Percentiles rank a stretch among this genome's conserved stretches.
phyloP scores from a whole-genome alignment of 345 rosid genomes.

The Firmiana major region DNA sequence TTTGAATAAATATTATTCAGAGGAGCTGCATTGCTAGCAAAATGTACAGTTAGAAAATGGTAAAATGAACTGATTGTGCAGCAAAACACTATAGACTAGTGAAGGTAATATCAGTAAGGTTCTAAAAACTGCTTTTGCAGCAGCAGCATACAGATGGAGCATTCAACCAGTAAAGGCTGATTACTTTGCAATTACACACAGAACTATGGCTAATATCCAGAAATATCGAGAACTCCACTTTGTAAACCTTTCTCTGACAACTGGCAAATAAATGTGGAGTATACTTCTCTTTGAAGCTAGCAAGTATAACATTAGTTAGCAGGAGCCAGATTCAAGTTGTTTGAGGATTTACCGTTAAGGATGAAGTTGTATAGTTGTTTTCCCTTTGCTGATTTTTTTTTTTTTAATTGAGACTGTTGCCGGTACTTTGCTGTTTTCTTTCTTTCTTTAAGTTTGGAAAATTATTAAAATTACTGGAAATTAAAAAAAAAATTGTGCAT shows the following conservation, averaged over 20 bases:
- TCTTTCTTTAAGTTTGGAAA: not conserved
- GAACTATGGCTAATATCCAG: not conserved
- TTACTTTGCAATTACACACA: not conserved
- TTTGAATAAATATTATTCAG: not conserved
- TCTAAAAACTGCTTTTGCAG: not conserved
- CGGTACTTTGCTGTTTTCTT: not conserved
- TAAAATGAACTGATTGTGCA: not conserved
- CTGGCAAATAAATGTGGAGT: not conserved
- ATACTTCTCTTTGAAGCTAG: not conserved
- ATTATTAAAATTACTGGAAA: not conserved
- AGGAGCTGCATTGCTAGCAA: not conserved
- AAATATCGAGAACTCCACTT: not conserved
- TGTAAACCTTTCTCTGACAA: not conserved
- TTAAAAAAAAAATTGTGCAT: not conserved
- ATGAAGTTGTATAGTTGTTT: not conserved
- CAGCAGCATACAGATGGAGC: not conserved
- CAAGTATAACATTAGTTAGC: not conserved
- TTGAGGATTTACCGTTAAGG: not conserved
- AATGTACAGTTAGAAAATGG: not conserved
- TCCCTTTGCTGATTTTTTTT: not conserved
- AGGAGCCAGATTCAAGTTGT: not conserved
- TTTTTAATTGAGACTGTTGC: not conserved
- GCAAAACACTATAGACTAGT: not conserved
- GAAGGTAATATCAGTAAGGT: not conserved
- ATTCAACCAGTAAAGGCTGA: not conserved